Conservation (phyloP, 2,329 filamentous ascomycete genomes). For the Penicillium digitatum region DNA sequence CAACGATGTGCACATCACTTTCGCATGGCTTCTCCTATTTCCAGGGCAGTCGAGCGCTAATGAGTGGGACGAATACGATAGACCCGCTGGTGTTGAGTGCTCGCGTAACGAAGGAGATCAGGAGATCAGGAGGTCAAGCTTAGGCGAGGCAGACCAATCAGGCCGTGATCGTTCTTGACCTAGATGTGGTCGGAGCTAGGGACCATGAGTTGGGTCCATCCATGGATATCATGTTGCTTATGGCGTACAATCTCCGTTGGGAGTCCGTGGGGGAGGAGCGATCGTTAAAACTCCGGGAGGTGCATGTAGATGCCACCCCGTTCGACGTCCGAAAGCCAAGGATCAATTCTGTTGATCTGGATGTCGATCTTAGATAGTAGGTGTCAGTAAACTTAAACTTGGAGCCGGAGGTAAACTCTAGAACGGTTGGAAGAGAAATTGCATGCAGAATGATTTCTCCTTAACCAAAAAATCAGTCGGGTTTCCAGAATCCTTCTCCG, state of each 20-base stretch:
- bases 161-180: background rate
- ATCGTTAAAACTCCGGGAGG: no score
- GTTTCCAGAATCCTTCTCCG: background rate
- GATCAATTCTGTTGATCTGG: background rate
- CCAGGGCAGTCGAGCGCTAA: background rate
- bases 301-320: no score
- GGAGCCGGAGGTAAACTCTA: background rate
- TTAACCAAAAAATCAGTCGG: background rate
- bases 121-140: background rate
- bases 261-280: background rate
- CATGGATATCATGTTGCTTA: background rate
- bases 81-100: background rate
- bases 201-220: no score
- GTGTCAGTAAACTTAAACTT: background rate
- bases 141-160: background rate
- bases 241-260: background rate
- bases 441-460: background rate
- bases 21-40: conserved; percentile 7
- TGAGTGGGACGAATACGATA: conserved; percentile 3
- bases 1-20: conserved; percentile 16
- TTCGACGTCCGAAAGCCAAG: no score
- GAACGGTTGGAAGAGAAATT: background rate
- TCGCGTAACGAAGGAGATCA: background rate
- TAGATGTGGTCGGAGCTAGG: no score
- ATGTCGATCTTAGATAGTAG: background rate